Conservation (phyloP, 2,329 filamentous ascomycete genomes). For the Samsoniella hepiali region DNA sequence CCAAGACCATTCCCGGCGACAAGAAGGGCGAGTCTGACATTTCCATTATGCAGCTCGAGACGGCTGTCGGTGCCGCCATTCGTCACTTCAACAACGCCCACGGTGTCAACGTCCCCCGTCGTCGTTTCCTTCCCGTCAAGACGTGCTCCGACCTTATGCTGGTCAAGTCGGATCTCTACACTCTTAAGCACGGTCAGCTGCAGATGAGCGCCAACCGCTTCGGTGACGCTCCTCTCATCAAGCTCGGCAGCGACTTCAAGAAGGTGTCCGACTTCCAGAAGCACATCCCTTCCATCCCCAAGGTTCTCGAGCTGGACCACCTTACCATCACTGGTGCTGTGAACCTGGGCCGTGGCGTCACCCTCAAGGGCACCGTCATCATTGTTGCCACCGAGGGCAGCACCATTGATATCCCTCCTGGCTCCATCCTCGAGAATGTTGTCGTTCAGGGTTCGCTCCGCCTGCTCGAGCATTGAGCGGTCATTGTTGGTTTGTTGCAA, state of each 20-base stretch:
- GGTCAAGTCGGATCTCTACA: slow-evolving; percentile 99
- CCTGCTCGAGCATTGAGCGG: slow-evolving; percentile 59
- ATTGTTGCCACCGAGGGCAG: slow-evolving; percentile 97
- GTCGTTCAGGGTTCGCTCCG: slow-evolving; percentile 96
- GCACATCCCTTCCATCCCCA: slow-evolving; percentile 81
- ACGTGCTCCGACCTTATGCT: slow-evolving; percentile 99
- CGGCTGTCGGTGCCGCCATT: slow-evolving; percentile 95
- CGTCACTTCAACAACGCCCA: slow-evolving; percentile 98
- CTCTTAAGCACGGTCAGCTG: slow-evolving; percentile 95
- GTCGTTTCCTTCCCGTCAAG: slow-evolving; percentile 99
- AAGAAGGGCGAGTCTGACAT: slow-evolving; percentile 99
- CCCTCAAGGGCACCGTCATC: slow-evolving; percentile 96
- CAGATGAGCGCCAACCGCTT: slow-evolving; percentile 96
- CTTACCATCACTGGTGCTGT: slow-evolving; percentile 97
- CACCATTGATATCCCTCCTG: slow-evolving; percentile 96
- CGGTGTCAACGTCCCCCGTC: slow-evolving; percentile 96
- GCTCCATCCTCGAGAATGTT: slow-evolving; percentile 96
- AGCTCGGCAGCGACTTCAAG: slow-evolving; percentile 99
- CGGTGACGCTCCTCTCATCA: slow-evolving; percentile 94
- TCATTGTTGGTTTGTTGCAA: not conserved
- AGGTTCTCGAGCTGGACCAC: slow-evolving; percentile 89
- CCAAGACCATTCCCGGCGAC: slow-evolving; percentile 96
- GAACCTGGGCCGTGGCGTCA: slow-evolving; percentile 93
- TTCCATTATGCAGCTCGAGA: slow-evolving; percentile 97
- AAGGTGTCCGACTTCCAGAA: slow-evolving; percentile 98